Percentiles rank a stretch among this genome's conserved stretches.
Conservation (phyloP, 768 basidiomycete species). For the Hericium alpestre region DNA sequence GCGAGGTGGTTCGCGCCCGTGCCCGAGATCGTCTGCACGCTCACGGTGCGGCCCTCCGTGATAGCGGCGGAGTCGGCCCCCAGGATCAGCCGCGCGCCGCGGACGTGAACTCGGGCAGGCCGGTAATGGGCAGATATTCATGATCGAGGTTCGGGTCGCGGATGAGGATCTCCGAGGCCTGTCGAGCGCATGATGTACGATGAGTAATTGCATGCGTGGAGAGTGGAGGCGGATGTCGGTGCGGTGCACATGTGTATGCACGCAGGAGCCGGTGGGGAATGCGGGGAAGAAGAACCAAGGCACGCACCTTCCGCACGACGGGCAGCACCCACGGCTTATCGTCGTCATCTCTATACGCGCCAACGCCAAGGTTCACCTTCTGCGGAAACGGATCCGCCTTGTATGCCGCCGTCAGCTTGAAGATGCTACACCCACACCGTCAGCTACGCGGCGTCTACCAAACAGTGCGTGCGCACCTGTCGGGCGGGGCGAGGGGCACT, state of each 20-base stretch:
- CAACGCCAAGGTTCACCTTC: constrained; percentile 89
- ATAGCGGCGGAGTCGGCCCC: constrained; percentile 64
- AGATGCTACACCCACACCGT: constrained; percentile 46
- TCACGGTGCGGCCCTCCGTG: constrained; percentile 57
- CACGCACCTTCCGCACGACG: constrained; percentile 72
- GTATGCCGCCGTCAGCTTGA: constrained; percentile 84
- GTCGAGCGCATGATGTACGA: not conserved
- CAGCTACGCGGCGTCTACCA: not conserved
- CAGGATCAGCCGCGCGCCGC: constrained; percentile 79
- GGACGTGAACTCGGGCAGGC: constrained; percentile 70
- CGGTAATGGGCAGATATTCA: constrained; percentile 88
- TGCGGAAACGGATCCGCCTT: constrained; percentile 64
- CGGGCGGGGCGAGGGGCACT: constrained; percentile 77
- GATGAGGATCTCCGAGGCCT: constrained; percentile 69
- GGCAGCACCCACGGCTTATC: constrained; percentile 89
- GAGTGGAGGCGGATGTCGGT: no score
- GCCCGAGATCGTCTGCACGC: constrained; percentile 90
- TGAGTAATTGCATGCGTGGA: not conserved
- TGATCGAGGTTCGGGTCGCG: constrained; percentile 70
- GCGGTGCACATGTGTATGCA: not conserved
- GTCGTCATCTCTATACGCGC: constrained; percentile 83
- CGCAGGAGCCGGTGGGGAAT: constrained; percentile 1
- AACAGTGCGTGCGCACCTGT: constrained; percentile 41
- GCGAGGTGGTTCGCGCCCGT: constrained; percentile 94
- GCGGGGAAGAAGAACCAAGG: not conserved